A percentile compares a stretch with the other conserved stretches of the same genome.
Evolutionary conservation across 352 stramenopile genomes (phyloP).

Genomic region (Peronospora farinosa): DNA sequence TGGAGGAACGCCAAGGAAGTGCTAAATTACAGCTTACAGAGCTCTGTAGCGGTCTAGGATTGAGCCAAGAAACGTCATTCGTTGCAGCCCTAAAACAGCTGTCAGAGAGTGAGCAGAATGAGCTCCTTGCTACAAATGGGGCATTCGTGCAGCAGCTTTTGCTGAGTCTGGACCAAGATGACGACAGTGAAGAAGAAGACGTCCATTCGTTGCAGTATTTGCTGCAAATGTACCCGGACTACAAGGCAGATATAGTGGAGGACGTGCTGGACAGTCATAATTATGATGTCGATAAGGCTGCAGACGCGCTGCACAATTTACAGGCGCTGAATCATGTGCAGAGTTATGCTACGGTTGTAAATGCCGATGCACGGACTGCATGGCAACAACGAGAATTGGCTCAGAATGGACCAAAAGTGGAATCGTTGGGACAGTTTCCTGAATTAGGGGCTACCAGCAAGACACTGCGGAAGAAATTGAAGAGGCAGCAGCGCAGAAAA

Average conservation of each 20-base stretch:
- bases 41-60: constrained; percentile 48
- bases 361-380: constrained; percentile 19
- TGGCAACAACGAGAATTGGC: constrained; percentile 19
- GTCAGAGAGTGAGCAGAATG: constrained; percentile 35
- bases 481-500: constrained; percentile 22
- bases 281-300: constrained; percentile 52
- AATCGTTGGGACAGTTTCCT: constrained; percentile 51
- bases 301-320: constrained; percentile 51
- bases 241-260: constrained; percentile 54
- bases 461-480: constrained; percentile 32
- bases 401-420: constrained; percentile 31
- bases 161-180: constrained; percentile 46
- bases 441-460: constrained; percentile 29
- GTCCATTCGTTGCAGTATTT: constrained; percentile 49
- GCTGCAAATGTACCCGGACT: constrained; percentile 47
- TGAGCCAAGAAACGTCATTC: constrained; percentile 47
- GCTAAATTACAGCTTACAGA: constrained; percentile 45
- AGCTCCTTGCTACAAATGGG: constrained; percentile 39
- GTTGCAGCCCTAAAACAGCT: constrained; percentile 41
- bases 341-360: constrained; percentile 54
- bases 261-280: constrained; percentile 50
- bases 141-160: constrained; percentile 64
- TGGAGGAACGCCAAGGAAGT: constrained; percentile 13
- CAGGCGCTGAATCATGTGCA: constrained; percentile 46
- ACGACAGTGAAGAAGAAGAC: constrained; percentile 28